These are phyloP conservation scores for Mycena venus DNA, from an alignment of 768 basidiomycete genomes.

Conservation along the genomic window DNA sequence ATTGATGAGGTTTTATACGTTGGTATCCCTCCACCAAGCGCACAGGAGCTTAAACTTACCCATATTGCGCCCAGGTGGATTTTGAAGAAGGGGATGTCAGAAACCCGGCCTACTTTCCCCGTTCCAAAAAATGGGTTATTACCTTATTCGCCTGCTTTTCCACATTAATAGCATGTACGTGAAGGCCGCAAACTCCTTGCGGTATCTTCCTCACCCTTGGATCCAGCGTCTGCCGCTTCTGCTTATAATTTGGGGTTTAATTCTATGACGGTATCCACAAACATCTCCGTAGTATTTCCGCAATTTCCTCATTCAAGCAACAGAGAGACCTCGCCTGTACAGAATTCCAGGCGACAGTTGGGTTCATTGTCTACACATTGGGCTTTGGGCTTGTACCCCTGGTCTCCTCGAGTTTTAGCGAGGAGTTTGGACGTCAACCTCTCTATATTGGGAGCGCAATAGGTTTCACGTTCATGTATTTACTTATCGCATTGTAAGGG, in stretches of 20 bases:
- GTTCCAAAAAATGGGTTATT: conserved; percentile 55
- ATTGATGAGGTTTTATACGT: conserved; percentile 11
- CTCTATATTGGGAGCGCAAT: conserved; percentile 66
- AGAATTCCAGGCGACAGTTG: conserved; percentile 59
- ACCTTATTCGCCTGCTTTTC: conserved; percentile 61
- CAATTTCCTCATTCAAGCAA: conserved; percentile 34
- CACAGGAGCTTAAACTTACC: background rate
- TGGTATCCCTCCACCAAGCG: background rate
- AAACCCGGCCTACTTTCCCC: conserved; percentile 56
- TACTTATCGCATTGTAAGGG: conserved; percentile 61
- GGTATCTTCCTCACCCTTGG: background rate
- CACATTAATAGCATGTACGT: conserved; percentile 62
- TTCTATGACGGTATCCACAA: conserved; percentile 61
- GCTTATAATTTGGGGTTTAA: conserved; percentile 69
- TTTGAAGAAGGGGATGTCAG: conserved; percentile 53
- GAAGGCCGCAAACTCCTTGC: background rate
- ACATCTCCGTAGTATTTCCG: conserved; percentile 49
- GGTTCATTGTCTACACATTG: conserved; percentile 66
- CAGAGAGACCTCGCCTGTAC: conserved; percentile 59
- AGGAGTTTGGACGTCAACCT: conserved; percentile 78
- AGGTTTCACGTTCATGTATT: conserved; percentile 65
- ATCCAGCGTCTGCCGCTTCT: conserved; percentile 61
- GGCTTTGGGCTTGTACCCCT: conserved; percentile 77
- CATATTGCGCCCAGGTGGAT: conserved; percentile 49
- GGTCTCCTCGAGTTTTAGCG: conserved; percentile 77